Conservation (phyloP, 2,329 filamentous ascomycete genomes). For the Alternaria ventricosa region DNA sequence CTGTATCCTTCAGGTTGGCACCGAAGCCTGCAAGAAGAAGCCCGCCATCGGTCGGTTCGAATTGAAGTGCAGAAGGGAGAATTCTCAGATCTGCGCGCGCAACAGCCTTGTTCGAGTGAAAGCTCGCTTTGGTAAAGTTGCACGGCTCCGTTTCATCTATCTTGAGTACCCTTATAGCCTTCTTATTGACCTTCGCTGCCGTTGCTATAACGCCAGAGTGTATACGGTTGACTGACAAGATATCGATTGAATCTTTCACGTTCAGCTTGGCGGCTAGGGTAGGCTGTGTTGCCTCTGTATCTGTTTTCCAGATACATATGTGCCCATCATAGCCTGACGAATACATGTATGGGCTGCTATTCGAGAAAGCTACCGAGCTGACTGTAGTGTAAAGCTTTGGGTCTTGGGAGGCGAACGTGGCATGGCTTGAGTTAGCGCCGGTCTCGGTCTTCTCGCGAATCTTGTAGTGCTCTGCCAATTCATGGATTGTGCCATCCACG, state of each 20-base stretch:
- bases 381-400: constrained; percentile 63
- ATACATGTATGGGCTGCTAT: constrained; percentile 54
- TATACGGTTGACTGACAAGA: constrained; percentile 55
- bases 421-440: constrained; percentile 52
- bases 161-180: constrained; percentile 43
- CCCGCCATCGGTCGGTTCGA: constrained; percentile 40
- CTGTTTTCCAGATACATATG: constrained; percentile 52
- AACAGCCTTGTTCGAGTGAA: constrained; percentile 39
- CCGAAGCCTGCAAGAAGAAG: constrained; percentile 64
- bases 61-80: constrained; percentile 40
- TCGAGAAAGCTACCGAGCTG: constrained; percentile 60
- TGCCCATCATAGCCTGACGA: constrained; percentile 63
- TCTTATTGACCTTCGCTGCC: constrained; percentile 49
- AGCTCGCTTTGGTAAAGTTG: constrained; percentile 17
- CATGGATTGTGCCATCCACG: constrained; percentile 51
- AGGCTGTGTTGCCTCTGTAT: constrained; percentile 31
- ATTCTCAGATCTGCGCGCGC: constrained; percentile 37
- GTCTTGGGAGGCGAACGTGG: constrained; percentile 59
- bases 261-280: constrained; percentile 33
- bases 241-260: constrained; percentile 58
- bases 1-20: constrained; percentile 43
- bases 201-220: constrained; percentile 55
- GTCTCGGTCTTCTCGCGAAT: constrained; percentile 48
- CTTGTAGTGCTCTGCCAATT: constrained; percentile 62
- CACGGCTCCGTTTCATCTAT: constrained; percentile 23